Evolutionary conservation across 2,329 filamentous ascomycete species (phyloP).

Genomic region (Arthrobotrys conoides): DNA sequence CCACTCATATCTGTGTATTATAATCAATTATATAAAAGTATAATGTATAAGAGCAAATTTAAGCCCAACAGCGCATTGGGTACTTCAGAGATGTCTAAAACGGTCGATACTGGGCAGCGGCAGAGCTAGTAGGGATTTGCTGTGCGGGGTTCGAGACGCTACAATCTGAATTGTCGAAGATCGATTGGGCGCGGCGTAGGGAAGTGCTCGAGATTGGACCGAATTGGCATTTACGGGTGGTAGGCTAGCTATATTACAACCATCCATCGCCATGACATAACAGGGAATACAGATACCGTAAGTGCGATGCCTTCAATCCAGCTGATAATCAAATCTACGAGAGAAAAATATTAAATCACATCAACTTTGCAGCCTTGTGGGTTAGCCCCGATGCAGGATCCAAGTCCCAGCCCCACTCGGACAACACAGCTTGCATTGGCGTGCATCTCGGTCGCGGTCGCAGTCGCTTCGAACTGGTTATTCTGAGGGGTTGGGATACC

Average conservation of each 20-base stretch:
- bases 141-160: background rate
- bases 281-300: background rate
- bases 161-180: background rate
- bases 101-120: background rate
- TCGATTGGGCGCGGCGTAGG: background rate
- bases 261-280: background rate
- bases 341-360: background rate
- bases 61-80: too few relatives aligned
- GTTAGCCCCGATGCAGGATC: constrained; percentile 2
- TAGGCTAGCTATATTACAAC: background rate
- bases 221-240: background rate
- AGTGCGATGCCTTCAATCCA: background rate
- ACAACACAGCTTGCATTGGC: constrained; percentile 2
- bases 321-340: too few relatives aligned
- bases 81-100: too few relatives aligned
- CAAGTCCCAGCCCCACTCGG: background rate
- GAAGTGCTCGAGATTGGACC: background rate
- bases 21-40: background rate
- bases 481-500: background rate
- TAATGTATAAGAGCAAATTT: too few relatives aligned
- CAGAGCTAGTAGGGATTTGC: background rate
- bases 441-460: background rate
- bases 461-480: background rate
- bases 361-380: background rate
- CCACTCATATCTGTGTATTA: constrained; percentile 1